Evolutionary conservation across 2,329 filamentous ascomycete species (phyloP), one percentile per base, ranked within the genome.

Genomic region (Fusarium coffeatum): DNA sequence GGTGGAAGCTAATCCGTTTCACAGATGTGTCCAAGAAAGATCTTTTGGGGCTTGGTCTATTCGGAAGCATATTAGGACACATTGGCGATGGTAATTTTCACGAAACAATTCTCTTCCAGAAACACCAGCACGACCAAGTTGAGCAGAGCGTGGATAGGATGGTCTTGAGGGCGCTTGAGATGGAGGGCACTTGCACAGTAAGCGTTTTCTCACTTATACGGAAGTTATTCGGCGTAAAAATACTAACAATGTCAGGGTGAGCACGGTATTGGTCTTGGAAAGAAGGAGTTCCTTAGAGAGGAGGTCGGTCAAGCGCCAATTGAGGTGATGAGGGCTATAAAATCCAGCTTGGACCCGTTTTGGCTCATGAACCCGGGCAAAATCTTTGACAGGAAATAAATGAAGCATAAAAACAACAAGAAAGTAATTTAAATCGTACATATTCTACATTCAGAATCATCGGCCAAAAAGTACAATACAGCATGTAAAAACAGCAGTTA

Each of bases 41-140:
- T 74, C 90, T 97, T 85, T 92, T 95, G 74, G 89, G 93, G 8
- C 84, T 97, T 6, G 93, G 93, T 0, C 81, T 97, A 2, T 97
- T 97, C 76, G 93, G 93, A 2, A 94, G 91, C 74, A 92, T 97
- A 20, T 83, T 98, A 3, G 94, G 94, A 5, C 94, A 98, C 76
- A 91, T 98, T 55, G 94, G 94, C 10, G 94, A 97, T 77, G 94
- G 94, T 27, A 98, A 97, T 80, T 98, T 98, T 82, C 94, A 98
- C 79, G 91, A 94, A 76, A 93, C 91, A 77, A 96, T 98, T 80
- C 90, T 97, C 80, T 98, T 97, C 78, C 88, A 96, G 79, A 87
- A 87, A n/a, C 88, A 84, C 27, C 92, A 97, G 79, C 87, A 87
- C 60, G 89, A 86, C 32, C 91, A 91, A 68, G 93, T 96, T 1